Evolutionary conservation across 2,329 filamentous ascomycete genomes (phyloP), one percentile per base, ranked within the genome.

Genomic region (Paraphoma chrysanthemicola): DNA sequence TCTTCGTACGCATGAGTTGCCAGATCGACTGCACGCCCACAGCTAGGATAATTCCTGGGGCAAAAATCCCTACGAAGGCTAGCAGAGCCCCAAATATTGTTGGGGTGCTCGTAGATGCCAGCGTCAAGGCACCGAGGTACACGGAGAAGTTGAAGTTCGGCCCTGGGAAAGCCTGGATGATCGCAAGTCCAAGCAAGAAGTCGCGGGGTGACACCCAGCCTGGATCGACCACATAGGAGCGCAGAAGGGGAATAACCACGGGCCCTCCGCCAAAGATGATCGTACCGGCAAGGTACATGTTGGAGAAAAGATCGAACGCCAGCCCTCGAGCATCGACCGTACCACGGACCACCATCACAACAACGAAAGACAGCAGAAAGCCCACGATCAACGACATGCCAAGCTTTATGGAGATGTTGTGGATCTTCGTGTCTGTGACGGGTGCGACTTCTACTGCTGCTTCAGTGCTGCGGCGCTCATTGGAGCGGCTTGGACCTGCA

Each of bases 281-380:
- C 1, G 89, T 92, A 0, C 89, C 90, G 0, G 89, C 90, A 0
- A 92, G 85, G 66, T 89, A 91, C 76, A 92, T 84, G 71, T 90
- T 92, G 5, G 88, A 81, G 64, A 92, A 92, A 23, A 92, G 81
- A 46, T 83, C 80, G 62, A 86, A 86, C 0, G 82, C 73, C 0
- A 86, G 74, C 0, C 85, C 79, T 0, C 75, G 75, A 9, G 68
- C 42, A 0, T 73, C 55, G 10, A 82, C 47, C 2, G 76, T 46
- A 76, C 74, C 58, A 67, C 81, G 73, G 70, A 81, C 36, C 14
- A 84, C 78, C 70, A 91, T 83, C 18, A 90, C 69, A 1, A 77
- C 65, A 47, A 85, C 76, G 61, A 92, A 90, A 1, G 81, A 81
- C 4, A 73, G 77, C 4, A 89, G 77, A 69, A 90, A 90, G 4